Evolutionary conservation across 2,329 filamentous ascomycete species (phyloP).

Genomic region (Sporothrix curviconia): DNA sequence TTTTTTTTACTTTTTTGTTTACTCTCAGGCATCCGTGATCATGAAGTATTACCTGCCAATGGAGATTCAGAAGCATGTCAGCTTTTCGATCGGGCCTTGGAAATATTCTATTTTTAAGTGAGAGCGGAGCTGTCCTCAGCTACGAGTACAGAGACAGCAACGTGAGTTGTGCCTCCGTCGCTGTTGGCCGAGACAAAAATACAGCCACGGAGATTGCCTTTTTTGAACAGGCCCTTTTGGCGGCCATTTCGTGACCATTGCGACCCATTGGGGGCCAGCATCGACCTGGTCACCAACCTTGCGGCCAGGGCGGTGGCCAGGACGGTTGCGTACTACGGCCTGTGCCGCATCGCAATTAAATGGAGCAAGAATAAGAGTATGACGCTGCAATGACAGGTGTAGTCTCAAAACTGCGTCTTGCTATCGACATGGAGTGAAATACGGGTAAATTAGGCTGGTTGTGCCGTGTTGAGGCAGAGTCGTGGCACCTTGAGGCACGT

Average conservation of each 20-base stretch:
- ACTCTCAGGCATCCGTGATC: too few relatives aligned
- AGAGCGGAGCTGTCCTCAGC: too few relatives aligned
- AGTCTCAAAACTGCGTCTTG: not conserved
- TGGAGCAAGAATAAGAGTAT: too few relatives aligned
- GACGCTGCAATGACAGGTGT: too few relatives aligned
- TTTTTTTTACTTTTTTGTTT: too few relatives aligned
- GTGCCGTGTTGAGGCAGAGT: not conserved
- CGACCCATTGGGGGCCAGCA: not conserved
- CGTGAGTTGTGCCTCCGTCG: not conserved
- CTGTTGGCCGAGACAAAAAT: not conserved
- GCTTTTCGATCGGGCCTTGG: too few relatives aligned
- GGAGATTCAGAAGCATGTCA: too few relatives aligned
- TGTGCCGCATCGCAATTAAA: conserved; percentile 1
- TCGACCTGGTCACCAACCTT: not conserved
- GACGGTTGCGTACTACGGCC: too few relatives aligned
- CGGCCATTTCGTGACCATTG: not conserved
- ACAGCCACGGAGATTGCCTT: not conserved
- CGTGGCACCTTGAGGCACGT: not conserved
- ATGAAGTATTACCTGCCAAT: too few relatives aligned
- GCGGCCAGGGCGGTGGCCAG: not conserved
- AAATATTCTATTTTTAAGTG: too few relatives aligned
- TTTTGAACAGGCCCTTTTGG: not conserved
- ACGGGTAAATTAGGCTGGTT: not conserved
- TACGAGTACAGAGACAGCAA: too few relatives aligned
- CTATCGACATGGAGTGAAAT: not conserved